Percentiles rank a stretch among this genome's conserved stretches.
Evolutionary conservation across 805 yeast species (phyloP).

Genomic region (Cyberlindnera bimundalis): DNA sequence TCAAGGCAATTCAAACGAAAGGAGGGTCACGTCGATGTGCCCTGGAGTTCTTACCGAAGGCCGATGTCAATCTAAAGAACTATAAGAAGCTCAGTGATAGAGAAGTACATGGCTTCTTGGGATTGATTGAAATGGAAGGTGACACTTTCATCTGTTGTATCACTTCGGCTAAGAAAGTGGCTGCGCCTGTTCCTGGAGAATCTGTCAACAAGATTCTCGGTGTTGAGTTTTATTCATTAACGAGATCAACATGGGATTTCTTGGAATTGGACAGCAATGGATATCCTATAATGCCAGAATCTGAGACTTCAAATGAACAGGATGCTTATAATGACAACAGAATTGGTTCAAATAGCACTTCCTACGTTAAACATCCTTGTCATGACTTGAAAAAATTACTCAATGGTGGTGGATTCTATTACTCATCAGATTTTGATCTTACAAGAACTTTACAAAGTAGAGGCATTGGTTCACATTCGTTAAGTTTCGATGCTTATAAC

Average conservation of each 20-base stretch:
- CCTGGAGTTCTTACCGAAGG: conserved; percentile 44
- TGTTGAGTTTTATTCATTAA: conserved; percentile 85
- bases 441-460: conserved; percentile 82
- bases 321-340: conserved; percentile 14
- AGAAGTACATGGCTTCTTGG: conserved; percentile 67
- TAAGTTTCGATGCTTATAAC: conserved; percentile 43
- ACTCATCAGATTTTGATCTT: conserved; percentile 87
- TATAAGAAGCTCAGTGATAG: conserved; percentile 42
- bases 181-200: conserved; percentile 77
- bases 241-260: conserved; percentile 75
- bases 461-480: conserved; percentile 48
- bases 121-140: conserved; percentile 66
- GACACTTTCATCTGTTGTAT: conserved; percentile 77
- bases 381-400: conserved; percentile 71
- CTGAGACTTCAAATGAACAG: conserved; percentile 26
- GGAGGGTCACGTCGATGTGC: conserved; percentile 37
- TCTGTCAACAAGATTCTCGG: conserved; percentile 72
- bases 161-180: conserved; percentile 73
- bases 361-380: conserved; percentile 57
- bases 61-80: conserved; percentile 34
- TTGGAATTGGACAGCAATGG: conserved; percentile 67
- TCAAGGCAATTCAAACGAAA: conserved; percentile 37
- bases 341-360: conserved; percentile 12
- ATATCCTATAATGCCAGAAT: conserved; percentile 45
- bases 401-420: conserved; percentile 86